Evolutionary conservation across 352 stramenopile genomes (phyloP), one percentile per base, ranked within the genome.

Genomic region (Discostella stelligera): DNA sequence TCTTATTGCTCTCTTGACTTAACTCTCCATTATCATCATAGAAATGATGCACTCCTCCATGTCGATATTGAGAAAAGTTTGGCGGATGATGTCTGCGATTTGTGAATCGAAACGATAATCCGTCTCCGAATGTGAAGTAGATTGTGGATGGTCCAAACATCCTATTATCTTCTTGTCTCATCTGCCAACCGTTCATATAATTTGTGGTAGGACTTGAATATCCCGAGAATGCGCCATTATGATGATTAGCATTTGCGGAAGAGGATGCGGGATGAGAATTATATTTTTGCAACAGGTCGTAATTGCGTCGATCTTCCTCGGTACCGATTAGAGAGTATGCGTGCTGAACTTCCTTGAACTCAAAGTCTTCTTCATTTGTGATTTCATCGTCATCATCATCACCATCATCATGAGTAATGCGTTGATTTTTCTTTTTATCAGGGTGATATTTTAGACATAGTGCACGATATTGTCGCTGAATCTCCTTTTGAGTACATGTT

Each of bases 301-400:
- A 87, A n/a, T 73, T 54, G 39, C 58, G 48, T 59, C 77, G 69
- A 50, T 69, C 44, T 77, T 89, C 59, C 32, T 72, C 66, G 20
- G 66, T 73, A 25, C 82, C 81, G 73, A 91, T 89, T 5, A 84
- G 65, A 25, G 70, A 70, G 55, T 90, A 85, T 3, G 86, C 83
- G 63, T 86, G 62, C 58, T 91, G 86, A 66, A 91, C 56, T 56
- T 82, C 54, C 76, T 91, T 91, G 62, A 91, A 91, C 25, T 62
- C 53, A 70, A 73, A 72, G 52, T 82, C 67, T 10, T 44, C 7
- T 44, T 44, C 37, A 56, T 66, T 27, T n/a, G 66, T 58, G 16
- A 55, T 6, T 37, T 21, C 54, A 41, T 65, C 66, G n/a, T 18
- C 54, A 25, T 32, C 50, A 14, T 71, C 32, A n/a, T 44, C 2